Evolutionary conservation across 352 stramenopile species (phyloP), one percentile per base, ranked within the genome.

Genomic region (Globisporangium orthogonon): DNA sequence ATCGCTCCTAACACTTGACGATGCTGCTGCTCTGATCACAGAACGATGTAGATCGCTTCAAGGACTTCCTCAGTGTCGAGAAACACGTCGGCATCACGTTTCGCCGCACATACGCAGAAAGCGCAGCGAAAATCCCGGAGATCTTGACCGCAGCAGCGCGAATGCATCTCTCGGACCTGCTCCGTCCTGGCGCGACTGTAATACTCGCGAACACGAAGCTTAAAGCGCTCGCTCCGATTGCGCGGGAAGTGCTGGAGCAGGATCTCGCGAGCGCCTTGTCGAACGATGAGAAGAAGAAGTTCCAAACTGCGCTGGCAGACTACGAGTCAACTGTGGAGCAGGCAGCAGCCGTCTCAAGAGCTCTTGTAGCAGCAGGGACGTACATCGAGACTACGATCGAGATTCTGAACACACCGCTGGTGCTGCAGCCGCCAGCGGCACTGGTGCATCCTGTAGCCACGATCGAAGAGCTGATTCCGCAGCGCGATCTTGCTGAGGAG

Each of bases 211-310:
- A 49, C 4, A 55, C 52, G 0, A 46, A 45, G 28, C n/a, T 84
- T 14, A 56, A 57, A n/a, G 43, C 47, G 10, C 58, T 86, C 15
- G 37, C 15, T 37, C 67, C 73, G 2, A 41, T 84, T 28, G 54
- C 77, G 14, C 70, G 69, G 39, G 71, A 82, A 29, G 45, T 64
- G 7, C 44, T 91, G 2, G 83, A 93, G 59, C 75, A 88, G 48
- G 76, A 86, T 35, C 53, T 91, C 2, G 68, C 72, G 18, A 52
- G n/a, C 45, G 63, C 76, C 1, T 39, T 66, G 15, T 73, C 75
- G 10, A 78, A 73, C 41, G 83, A 93, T 23, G 83, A 93, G 23
- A 93, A 89, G 63, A 93, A 89, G 65, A 81, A 78, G 41, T 52
- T 85, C 3, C 83, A 91, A 44, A 56, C 66, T 23, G 65, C 78